Evolutionary conservation across 495 filamentous ascomycete genomes (phyloP), one percentile per base, ranked within the genome.

Genomic region (Letharia lupina): DNA sequence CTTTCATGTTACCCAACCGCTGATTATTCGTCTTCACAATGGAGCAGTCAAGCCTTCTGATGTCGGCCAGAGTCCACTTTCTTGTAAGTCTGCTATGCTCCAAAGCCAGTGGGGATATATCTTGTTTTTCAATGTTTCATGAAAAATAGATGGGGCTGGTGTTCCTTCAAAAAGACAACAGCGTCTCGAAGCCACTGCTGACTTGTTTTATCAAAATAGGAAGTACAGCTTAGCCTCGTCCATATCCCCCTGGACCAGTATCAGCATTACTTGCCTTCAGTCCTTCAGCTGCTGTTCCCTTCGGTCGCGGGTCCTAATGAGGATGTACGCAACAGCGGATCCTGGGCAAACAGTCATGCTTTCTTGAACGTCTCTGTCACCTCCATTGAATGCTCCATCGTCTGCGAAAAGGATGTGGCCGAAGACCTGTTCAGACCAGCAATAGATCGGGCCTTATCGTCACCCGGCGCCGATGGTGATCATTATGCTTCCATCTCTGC

Each of bases 281-380:
- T 98, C 60, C 80, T 96, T 23, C 83, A 86, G 71, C 80, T 97
- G n/a, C 83, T 97, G 40, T 87, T 96, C 48, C 89, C 87, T 44
- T 70, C 77, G 41, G 71, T 78, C 48, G 73, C 75, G 56, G 42
- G 52, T 20, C 39, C 66, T 57, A 33, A 67, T 8, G 57, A 69
- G 18, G 69, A 72, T n/a, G 65, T 78, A 59, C 67, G 73, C 74
- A 72, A 79, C 28, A 47, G 9, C 31, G 41, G 45, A 57, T 65
- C 63, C 23, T 65, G 63, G 63, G 63, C 63, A 12, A 65, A 59
- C 18, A 59, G 58, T 42, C 87, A 91, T 71, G 87, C 87, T 48
- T 98, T 98, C 75, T 81, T 96, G 68, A 98, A 98, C 74, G 86
- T 98, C 70, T 93, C 89, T 50, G 82, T 98, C 70, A 98, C 93